These are phyloP conservation scores for Flaveria brownii DNA, from an alignment of 129 eudicot genomes.

Conservation along the genomic window DNA sequence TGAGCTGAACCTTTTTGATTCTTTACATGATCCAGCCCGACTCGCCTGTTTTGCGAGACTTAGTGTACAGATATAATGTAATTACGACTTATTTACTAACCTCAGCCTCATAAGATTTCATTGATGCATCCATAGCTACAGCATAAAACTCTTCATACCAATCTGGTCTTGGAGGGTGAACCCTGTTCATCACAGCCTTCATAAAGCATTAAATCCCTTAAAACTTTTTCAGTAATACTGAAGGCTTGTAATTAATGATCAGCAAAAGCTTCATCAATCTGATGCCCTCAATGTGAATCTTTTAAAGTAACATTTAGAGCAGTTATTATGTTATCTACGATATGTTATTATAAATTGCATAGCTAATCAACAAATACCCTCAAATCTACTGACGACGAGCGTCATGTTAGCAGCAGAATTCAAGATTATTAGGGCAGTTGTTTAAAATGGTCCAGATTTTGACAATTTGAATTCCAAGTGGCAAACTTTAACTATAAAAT, in stretches of 20 bases:
- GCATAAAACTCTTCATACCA: conserved; percentile 98
- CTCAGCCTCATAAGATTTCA: conserved; percentile 80
- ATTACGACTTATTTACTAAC: conserved; percentile 38
- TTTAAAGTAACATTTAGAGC: neutral
- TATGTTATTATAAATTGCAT: neutral
- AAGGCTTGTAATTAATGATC: neutral
- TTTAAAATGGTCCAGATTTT: too few relatives aligned
- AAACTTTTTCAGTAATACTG: neutral
- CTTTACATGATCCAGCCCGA: neutral
- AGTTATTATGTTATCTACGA: neutral
- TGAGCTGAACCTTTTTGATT: neutral
- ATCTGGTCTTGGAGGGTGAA: conserved; percentile 90
- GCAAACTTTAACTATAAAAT: too few relatives aligned
- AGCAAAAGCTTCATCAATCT: neutral
- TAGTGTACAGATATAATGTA: neutral
- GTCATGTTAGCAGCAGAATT: too few relatives aligned
- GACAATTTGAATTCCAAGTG: too few relatives aligned
- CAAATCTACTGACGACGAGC: neutral
- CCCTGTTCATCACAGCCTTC: conserved; percentile 63
- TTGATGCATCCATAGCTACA: conserved; percentile 53
- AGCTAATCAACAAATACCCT: conserved; percentile 12
- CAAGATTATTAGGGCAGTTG: too few relatives aligned
- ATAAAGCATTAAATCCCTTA: conserved; percentile 17
- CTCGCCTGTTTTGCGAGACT: neutral
- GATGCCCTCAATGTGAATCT: neutral